Evolutionary conservation across 495 filamentous ascomycete species (phyloP).

Genomic region (Penicillium dipodomyicola): DNA sequence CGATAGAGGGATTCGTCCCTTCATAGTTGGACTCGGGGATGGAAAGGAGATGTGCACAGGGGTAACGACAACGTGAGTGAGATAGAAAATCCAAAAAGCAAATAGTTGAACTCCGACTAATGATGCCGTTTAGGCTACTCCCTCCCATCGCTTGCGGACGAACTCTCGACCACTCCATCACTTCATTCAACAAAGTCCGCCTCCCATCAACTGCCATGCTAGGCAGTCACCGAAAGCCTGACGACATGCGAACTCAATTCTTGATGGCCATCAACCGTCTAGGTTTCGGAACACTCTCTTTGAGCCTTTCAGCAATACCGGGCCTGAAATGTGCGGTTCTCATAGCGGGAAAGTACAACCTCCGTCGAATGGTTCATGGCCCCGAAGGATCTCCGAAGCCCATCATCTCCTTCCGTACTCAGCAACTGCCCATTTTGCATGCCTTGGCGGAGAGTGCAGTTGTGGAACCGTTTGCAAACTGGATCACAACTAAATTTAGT

Average conservation of each 20-base stretch:
- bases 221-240: constrained; percentile 17
- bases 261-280: constrained; percentile 30
- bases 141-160: constrained; percentile 24
- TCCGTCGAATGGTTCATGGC: constrained; percentile 26
- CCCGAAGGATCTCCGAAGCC: constrained; percentile 16
- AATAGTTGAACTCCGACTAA: neutral
- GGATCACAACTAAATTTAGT: constrained; percentile 8
- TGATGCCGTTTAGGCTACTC: constrained; percentile 13
- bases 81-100: neutral
- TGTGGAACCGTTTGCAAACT: constrained; percentile 26
- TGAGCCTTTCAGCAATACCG: constrained; percentile 27
- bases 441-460: constrained; percentile 29
- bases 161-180: constrained; percentile 34
- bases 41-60: constrained; percentile 28
- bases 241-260: constrained; percentile 26
- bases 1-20: constrained; percentile 31
- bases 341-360: constrained; percentile 32
- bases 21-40: constrained; percentile 30
- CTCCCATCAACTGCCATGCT: constrained; percentile 26
- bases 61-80: constrained; percentile 16
- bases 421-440: constrained; percentile 34
- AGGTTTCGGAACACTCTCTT: constrained; percentile 26
- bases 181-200: constrained; percentile 31
- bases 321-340: constrained; percentile 22
- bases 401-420: constrained; percentile 35